phyloP scores from a whole-genome alignment of 1,284 basidiomycete species.

The Phenoliferia sp. region DNA sequence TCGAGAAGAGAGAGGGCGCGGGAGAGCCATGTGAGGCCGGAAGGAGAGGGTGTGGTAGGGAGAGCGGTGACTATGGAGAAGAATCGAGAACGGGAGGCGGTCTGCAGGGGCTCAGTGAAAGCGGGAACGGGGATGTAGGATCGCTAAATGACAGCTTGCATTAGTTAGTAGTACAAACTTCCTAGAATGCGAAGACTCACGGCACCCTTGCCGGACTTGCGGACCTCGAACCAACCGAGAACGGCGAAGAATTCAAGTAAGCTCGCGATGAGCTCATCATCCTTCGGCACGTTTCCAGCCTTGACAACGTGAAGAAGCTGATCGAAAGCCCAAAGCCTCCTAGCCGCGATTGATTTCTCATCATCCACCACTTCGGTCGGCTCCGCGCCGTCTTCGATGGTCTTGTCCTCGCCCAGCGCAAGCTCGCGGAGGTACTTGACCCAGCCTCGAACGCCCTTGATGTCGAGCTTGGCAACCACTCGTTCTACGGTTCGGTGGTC shows the following conservation, averaged over 20 bases:
- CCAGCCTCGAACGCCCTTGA: conserved; percentile 71
- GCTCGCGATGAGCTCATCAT: conserved; percentile 67
- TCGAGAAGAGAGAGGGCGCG: conserved; percentile 61
- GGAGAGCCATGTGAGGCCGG: conserved; percentile 69
- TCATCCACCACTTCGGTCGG: conserved; percentile 5
- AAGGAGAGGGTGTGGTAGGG: conserved; percentile 43
- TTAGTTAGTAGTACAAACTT: neutral
- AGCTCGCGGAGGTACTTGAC: conserved; percentile 65
- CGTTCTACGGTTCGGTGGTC: conserved; percentile 78
- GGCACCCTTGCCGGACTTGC: conserved; percentile 68
- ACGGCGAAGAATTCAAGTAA: conserved; percentile 77
- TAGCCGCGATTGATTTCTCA: conserved; percentile 37
- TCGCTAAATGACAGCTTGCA: conserved; percentile 38
- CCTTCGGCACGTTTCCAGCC: conserved; percentile 56
- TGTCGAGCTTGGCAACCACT: conserved; percentile 70
- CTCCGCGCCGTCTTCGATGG: conserved; percentile 47
- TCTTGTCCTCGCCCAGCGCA: conserved; percentile 52
- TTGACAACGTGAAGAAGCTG: conserved; percentile 57
- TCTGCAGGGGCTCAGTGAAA: conserved; percentile 65
- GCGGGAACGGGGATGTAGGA: conserved; percentile 60
- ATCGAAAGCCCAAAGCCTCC: conserved; percentile 75
- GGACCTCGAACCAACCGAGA: conserved; percentile 69
- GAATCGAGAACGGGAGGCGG: conserved; percentile 63
- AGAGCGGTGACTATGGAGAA: conserved; percentile 72
- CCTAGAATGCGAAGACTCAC: conserved; percentile 53